Percentiles rank a stretch among this genome's conserved stretches.
Conservation (phyloP, 1,284 basidiomycete genomes). For the Ceratobasidium sp. region DNA sequence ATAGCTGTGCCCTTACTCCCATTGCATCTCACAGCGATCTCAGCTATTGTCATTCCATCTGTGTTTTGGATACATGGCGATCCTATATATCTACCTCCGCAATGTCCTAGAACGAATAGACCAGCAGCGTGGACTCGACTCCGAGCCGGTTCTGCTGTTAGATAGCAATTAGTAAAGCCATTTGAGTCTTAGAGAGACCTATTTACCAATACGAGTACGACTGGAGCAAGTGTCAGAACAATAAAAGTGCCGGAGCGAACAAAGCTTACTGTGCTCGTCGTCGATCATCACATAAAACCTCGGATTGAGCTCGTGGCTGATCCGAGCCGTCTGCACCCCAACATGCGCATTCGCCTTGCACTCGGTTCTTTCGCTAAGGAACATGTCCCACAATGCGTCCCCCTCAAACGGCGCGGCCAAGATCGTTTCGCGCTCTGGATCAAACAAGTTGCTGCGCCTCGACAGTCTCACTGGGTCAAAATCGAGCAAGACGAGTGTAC, state of each 20-base stretch:
- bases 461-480: conserved; percentile 12
- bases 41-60: not conserved
- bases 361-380: not conserved
- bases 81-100: not conserved
- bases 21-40: not conserved
- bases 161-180: not conserved
- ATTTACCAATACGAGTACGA: conserved; percentile 16
- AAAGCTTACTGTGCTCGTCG: conserved; percentile 30
- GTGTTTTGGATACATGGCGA: not conserved
- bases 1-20: conserved; percentile 1
- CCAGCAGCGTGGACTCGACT: conserved; percentile 17
- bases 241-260: not conserved
- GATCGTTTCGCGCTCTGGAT: not conserved
- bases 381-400: not conserved
- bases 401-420: not conserved
- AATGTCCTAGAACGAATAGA: conserved; percentile 23
- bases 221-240: not conserved
- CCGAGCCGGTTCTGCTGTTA: conserved; percentile 2
- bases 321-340: conserved; percentile 5
- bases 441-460: not conserved
- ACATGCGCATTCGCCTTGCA: conserved; percentile 4
- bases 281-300: conserved; percentile 20
- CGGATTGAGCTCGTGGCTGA: not conserved
- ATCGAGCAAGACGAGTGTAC: conserved; percentile 4
- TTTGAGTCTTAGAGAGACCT: not conserved